Evolutionary conservation across 345 rosid species (phyloP), one percentile per base, ranked within the genome.

Genomic region (Eucalyptus pauciflora): DNA sequence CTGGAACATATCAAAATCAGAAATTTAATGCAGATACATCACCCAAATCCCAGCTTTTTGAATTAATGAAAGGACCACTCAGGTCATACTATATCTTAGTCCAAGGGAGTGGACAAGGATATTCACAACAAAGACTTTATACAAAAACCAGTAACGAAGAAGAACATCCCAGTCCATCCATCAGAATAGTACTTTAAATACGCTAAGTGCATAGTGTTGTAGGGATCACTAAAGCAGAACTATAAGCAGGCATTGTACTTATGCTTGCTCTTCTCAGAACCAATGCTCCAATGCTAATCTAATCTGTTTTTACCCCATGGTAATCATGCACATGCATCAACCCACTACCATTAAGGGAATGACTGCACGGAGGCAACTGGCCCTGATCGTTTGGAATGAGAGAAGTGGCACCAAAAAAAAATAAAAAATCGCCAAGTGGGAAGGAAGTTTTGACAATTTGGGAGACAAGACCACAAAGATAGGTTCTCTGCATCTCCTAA

Each of bases 401-500:
- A 58, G n/a, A 58, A 58, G 64, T 58, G 64, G 64, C 64, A 58
- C 64, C 16, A 50, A 50, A 50, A 50, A 50, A 50, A 49, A 49
- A 49, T 16, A 51, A 51, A 51, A 51, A 46, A 9, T 51, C 7
- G 22, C 56, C 56, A 17, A 51, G 9, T 22, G 2, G 56, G 56
- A 24, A 52, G 0, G 10, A 4, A 3, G 3, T 52, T 52, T 52
- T 18, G 58, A 52, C 24, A 18, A 52, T 52, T 52, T 52, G 58
- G 58, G 2, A 18, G 24, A 52, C 24, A 51, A 51, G 58, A 52
- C 0, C 5, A 0, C 58, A 52, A 52, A 0, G 25, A 52, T 5
- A 20, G 58, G 58, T 52, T 52, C 56, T 52, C 56, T 52, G 56
- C 0, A 18, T 52, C 56, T 52, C 3, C 7, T 10, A 52, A 52